A percentile compares a stretch with the other conserved stretches of the same genome.
These are phyloP conservation scores for Gyrodon lividus DNA, from an alignment of 768 basidiomycete species.

Conservation along the genomic window DNA sequence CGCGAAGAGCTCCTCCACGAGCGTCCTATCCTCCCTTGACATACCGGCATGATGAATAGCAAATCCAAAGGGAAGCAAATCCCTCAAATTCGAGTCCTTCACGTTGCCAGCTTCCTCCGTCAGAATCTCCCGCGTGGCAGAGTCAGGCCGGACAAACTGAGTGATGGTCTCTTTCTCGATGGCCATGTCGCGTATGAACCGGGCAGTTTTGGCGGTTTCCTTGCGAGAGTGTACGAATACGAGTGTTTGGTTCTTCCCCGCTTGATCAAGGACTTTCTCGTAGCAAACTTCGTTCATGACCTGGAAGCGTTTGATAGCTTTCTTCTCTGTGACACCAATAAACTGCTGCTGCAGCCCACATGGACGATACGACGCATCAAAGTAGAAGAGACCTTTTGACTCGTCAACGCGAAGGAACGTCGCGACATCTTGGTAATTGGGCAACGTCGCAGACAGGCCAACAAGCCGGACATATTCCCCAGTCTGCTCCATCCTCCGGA, in stretches of 20 bases:
- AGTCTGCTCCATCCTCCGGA: constrained; percentile 93
- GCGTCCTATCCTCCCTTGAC: constrained; percentile 83
- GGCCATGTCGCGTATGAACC: constrained; percentile 91
- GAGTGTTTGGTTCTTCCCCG: constrained; percentile 85
- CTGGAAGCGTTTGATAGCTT: constrained; percentile 97
- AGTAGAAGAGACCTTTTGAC: constrained; percentile 92
- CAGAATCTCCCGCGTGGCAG: constrained; percentile 87
- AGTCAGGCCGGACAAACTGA: constrained; percentile 92
- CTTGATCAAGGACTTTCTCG: constrained; percentile 95
- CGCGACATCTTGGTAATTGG: constrained; percentile 97
- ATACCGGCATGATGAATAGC: constrained; percentile 98
- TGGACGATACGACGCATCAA: constrained; percentile 91
- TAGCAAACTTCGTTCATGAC: constrained; percentile 99
- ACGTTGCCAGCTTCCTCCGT: constrained; percentile 80
- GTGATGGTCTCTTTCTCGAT: constrained; percentile 96
- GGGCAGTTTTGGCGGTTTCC: constrained; percentile 96
- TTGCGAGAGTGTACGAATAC: constrained; percentile 99
- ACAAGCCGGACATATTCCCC: constrained; percentile 90
- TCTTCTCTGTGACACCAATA: constrained; percentile 97
- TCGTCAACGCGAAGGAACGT: constrained; percentile 94
- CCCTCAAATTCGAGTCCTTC: constrained; percentile 79
- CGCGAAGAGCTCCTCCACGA: constrained; percentile 92
- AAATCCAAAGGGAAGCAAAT: constrained; percentile 94
- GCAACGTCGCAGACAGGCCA: constrained; percentile 95
- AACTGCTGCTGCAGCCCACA: constrained; percentile 96